Base-by-base conservation (phyloP, 169 alveolate species). In the Perkinsus marinus region DNA sequence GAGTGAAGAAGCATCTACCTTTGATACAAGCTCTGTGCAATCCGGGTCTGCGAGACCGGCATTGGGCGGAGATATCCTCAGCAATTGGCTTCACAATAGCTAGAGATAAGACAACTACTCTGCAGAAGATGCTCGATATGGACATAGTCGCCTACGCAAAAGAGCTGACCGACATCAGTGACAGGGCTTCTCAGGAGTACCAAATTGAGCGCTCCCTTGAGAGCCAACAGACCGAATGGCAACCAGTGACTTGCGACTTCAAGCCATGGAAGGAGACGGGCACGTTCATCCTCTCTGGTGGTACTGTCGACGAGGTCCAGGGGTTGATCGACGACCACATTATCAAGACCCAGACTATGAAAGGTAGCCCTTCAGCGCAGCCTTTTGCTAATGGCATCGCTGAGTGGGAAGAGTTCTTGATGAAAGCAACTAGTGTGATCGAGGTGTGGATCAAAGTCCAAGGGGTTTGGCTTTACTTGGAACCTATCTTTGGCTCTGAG, bases 401-500 rank as follows among this genome's bases (percentile, higher is more conserved):
- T 68, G 97, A 96, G 90, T 96, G 98, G 98, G 98, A 96, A 93
- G 91, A 93, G 13, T 95, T 94, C 89, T 95, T 97, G 39, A 93
- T 94, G 19, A 13, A 69, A 26, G 90, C 93, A 92, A 92, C 95
- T 92, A 97, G 96, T 37, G 92, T 96, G 30, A 89, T 97, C 57
- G 98, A 96, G 57, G 96, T 94, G n/a, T 94, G 97, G 95, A 92
- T 95, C 89, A 96, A 97, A 93, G 96, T 96, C 91, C 97, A 97
- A 94, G 95, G 96, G 68, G 97, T 95, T 9, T 97, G 98, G 98
- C 96, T 97, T 95, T 96, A 96, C 93, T 94, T 97, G 91, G 98
- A 97, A 93, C 99, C 99, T 19, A 96, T 97, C 68, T 97, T 97
- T 91, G 95, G 97, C 39, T 95, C 98, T 0, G 98, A 95, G 92